These are phyloP conservation scores for Amesomyces nigricolor DNA, from an alignment of 2,329 filamentous ascomycete species.

Conservation along the genomic window DNA sequence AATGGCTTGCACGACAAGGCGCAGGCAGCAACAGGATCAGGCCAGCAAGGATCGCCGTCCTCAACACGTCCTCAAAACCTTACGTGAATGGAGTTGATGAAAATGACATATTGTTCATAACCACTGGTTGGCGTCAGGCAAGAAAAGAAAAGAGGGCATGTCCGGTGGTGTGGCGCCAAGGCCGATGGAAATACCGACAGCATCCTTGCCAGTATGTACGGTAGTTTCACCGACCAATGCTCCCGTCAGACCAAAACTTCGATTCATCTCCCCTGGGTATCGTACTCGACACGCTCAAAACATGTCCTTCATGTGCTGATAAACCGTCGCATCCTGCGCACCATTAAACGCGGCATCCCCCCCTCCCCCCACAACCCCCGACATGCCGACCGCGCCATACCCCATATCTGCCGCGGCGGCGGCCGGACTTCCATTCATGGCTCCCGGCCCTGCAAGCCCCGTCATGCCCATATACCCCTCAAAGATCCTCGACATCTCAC, in stretches of 20 bases:
- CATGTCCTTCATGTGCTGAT: slow-evolving; percentile 31
- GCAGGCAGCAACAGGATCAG: not conserved
- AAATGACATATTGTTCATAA: too few species aligned
- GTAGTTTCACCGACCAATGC: not conserved
- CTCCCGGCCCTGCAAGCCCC: not conserved
- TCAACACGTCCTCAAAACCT: too few species aligned
- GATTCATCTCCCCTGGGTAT: not conserved
- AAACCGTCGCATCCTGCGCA: slow-evolving; percentile 19
- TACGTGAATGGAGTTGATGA: too few species aligned
- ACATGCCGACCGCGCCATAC: slow-evolving; percentile 11
- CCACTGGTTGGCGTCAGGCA: too few species aligned
- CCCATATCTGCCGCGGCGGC: slow-evolving; percentile 15
- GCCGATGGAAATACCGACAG: too few species aligned
- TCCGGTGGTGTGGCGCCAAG: too few species aligned
- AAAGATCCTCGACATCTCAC: slow-evolving; percentile 48
- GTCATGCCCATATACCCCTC: slow-evolving; percentile 34
- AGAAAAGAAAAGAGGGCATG: too few species aligned
- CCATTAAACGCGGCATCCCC: not conserved
- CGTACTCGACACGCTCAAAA: slow-evolving; percentile 23
- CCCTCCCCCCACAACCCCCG: not conserved
- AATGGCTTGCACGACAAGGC: not conserved
- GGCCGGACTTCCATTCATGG: slow-evolving; percentile 1
- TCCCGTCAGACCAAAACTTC: not conserved
- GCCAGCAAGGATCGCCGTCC: not conserved
- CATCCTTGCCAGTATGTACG: not conserved